Conservation (phyloP, 2,329 filamentous ascomycete species). For the Neophaeococcomyces aloes region DNA sequence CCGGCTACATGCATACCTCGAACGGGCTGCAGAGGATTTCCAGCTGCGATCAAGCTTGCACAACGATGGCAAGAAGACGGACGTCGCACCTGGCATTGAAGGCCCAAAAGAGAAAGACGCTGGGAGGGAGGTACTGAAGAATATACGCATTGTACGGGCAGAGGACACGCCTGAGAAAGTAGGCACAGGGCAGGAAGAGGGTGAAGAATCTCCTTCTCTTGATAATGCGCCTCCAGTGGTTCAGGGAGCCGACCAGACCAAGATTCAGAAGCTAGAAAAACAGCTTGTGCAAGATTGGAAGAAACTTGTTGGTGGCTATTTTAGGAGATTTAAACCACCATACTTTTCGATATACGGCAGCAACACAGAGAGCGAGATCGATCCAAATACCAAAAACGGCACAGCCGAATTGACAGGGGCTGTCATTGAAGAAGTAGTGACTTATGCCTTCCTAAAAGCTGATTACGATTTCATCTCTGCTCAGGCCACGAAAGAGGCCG, state of each 20-base stretch:
- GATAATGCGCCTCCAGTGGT: conserved; percentile 36
- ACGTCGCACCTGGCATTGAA: conserved; percentile 9
- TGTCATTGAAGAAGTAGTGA: conserved; percentile 51
- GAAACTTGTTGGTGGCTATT: conserved; percentile 83
- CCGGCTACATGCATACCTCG: conserved; percentile 77
- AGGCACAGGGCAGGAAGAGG: conserved; percentile 24
- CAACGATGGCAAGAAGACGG: conserved; percentile 22
- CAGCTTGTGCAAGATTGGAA: conserved; percentile 68
- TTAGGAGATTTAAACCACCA: conserved; percentile 74
- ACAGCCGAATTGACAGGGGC: conserved; percentile 28
- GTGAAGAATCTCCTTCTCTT: conserved; percentile 13
- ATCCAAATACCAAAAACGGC: conserved; percentile 19
- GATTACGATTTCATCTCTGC: conserved; percentile 90
- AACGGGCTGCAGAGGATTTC: conserved; percentile 66
- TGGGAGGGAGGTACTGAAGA: conserved; percentile 12
- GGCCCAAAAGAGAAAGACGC: conserved; percentile 10
- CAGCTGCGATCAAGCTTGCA: conserved; percentile 66
- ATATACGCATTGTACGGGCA: conserved; percentile 9
- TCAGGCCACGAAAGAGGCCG: conserved; percentile 69
- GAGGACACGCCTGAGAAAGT: conserved; percentile 8
- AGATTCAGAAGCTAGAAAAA: conserved; percentile 58
- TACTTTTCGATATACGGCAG: conserved; percentile 50
- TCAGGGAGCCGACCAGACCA: conserved; percentile 45
- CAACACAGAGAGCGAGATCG: conserved; percentile 26
- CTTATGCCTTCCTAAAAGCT: conserved; percentile 85